Base-by-base conservation (phyloP, 202 grass and related monocot species). In the Alloteropsis angusta region DNA sequence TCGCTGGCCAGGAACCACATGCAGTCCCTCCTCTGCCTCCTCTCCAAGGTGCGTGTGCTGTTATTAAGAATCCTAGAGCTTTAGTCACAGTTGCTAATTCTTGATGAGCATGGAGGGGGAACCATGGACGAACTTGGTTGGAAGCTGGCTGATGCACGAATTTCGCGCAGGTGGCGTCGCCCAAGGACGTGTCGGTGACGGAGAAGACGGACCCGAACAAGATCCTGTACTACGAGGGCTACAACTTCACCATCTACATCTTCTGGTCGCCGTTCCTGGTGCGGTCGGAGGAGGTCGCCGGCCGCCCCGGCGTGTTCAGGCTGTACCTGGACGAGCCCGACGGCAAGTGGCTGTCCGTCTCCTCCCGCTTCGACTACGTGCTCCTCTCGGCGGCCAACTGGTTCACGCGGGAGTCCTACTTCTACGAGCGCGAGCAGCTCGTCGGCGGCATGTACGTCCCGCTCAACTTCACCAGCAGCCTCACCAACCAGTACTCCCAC, bases 181-280 rank as follows among this genome's bases (percentile, higher is more conserved):
- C 91, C 7, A 71, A 77, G 71, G 78, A 93, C 42, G 12, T 84
- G 9, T 84, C 84, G 21, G 12, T 13, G 67, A 67, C 68, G 10
- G 50, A 30, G 15, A 77, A n/a, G n/a, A 38, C 64, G 21, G 82
- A 82, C 32, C 35, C 50, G 38, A 71, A 84, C 72, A 79, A n/a
- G 71, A 78, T 82, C 23, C 35, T 83, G 10, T 48, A 80, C 80
- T 93, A 85, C 71, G 82, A 78, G 23, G 61, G 45, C 3, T 82
- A 90, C 82, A 88, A 88, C 77, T 83, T 90, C 82, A 93, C 91
- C 19, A 11, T 93, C 5, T 57, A 80, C 65, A 80, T 82, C 68
- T 68, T 90, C 85, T 93, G 87, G 91, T 88, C 91, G 4, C 91
- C 91, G 17, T 93, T 82, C 79, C 65, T 93, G 62, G 86, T 93